A percentile compares a stretch with the other conserved stretches of the same genome.
Conservation (phyloP, 73 alveolate genomes). For the Paramecium biaurelia region DNA sequence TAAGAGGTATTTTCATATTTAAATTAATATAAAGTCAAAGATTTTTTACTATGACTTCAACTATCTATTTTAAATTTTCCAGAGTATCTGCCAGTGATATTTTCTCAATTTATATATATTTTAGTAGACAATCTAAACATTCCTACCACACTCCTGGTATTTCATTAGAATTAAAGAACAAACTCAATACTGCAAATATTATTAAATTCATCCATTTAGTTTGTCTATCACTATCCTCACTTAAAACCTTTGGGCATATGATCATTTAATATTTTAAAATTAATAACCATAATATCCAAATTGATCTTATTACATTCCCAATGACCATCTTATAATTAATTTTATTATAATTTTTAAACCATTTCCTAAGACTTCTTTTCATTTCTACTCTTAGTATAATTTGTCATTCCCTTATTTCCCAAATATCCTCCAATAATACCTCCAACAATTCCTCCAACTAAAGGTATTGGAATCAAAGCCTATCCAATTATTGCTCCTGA, state of each 20-base stretch:
- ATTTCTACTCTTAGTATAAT: neutral
- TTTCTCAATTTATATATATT: neutral
- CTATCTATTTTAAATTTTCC: conserved; percentile 22
- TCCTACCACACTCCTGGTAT: neutral
- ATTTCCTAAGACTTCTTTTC: neutral
- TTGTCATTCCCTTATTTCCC: neutral
- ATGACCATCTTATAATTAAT: neutral
- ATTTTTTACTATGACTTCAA: conserved; percentile 35
- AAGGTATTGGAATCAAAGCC: neutral
- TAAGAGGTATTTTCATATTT: conserved; percentile 46
- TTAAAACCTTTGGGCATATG: neutral
- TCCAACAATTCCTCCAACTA: conserved; percentile 9
- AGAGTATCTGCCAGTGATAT: neutral
- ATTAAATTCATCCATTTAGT: conserved; percentile 15
- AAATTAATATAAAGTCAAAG: conserved; percentile 29
- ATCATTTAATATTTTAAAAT: conserved; percentile 14
- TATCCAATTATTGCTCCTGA: conserved; percentile 13
- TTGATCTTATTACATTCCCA: conserved; percentile 1
- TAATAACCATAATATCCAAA: neutral
- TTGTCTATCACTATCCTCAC: conserved; percentile 5
- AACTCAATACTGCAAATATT: neutral
- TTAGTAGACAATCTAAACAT: neutral
- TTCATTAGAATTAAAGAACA: neutral
- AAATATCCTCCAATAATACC: conserved; percentile 22
- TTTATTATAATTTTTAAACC: neutral